phyloP scores from a whole-genome alignment of 805 yeast genomes.

The Ogataea ramenticola region DNA sequence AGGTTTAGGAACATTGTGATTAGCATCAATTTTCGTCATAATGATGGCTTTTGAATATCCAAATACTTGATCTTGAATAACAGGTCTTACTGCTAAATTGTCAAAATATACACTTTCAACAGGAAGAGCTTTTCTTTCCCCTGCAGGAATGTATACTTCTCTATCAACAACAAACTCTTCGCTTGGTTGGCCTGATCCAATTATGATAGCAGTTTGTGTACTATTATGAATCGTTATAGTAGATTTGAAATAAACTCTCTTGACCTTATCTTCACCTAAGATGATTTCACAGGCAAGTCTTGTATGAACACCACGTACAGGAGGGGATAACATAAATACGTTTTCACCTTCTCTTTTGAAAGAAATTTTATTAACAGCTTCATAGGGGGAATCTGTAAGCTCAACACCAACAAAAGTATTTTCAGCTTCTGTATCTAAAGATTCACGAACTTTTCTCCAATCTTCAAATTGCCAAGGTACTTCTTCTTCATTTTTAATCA shows the following conservation, averaged over 20 bases:
- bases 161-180: constrained; percentile 20
- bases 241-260: constrained; percentile 70
- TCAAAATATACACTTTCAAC: constrained; percentile 58
- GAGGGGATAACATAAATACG: constrained; percentile 58
- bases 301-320: constrained; percentile 48
- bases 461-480: constrained; percentile 91
- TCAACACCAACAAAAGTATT: constrained; percentile 59
- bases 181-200: constrained; percentile 28
- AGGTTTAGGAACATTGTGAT: neutral
- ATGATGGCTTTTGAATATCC: constrained; percentile 57
- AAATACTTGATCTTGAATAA: constrained; percentile 39
- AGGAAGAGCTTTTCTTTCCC: constrained; percentile 61
- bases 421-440: constrained; percentile 56
- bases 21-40: constrained; percentile 7
- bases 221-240: constrained; percentile 64
- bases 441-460: constrained; percentile 83
- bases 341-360: constrained; percentile 82
- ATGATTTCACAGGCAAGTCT: constrained; percentile 66
- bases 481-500: constrained; percentile 39
- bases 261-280: constrained; percentile 70
- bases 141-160: constrained; percentile 43
- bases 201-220: constrained; percentile 49
- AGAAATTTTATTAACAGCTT: constrained; percentile 47
- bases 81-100: constrained; percentile 55
- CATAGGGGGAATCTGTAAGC: constrained; percentile 49